A percentile compares a stretch with the other conserved stretches of the same genome.
phyloP scores from a whole-genome alignment of 2,329 filamentous ascomycete genomes.

The Parafenestella ontariensis region DNA sequence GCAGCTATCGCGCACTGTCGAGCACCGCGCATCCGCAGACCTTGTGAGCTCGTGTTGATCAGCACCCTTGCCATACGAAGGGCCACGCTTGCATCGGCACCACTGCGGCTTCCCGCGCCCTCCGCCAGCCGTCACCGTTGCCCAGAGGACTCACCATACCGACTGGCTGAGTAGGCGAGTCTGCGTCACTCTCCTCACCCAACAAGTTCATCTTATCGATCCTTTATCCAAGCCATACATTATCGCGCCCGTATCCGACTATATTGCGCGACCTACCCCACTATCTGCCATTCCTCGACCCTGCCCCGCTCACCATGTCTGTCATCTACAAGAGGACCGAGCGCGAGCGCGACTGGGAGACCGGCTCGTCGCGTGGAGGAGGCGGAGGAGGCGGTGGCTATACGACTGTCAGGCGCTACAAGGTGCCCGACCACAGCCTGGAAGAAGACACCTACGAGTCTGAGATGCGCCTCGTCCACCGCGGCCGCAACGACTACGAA shows the following conservation, averaged over 20 bases:
- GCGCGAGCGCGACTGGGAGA: conserved; percentile 55
- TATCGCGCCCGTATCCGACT: conserved; percentile 7
- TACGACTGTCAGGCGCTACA: conserved; percentile 67
- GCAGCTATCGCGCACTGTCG: conserved; percentile 4
- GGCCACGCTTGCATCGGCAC: conserved; percentile 27
- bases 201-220: not conserved
- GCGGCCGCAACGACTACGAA: conserved; percentile 40
- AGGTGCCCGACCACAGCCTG: conserved; percentile 56
- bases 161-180: conserved; percentile 25
- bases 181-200: conserved; percentile 8
- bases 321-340: conserved; percentile 53
- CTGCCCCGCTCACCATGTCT: conserved; percentile 48
- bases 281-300: conserved; percentile 3
- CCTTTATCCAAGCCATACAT: not conserved
- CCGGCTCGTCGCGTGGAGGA: conserved; percentile 30
- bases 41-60: conserved; percentile 19
- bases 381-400: conserved; percentile 47
- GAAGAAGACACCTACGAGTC: conserved; percentile 54
- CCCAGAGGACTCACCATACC: conserved; percentile 10
- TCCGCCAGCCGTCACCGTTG: conserved; percentile 18
- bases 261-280: conserved; percentile 1
- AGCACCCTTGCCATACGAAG: conserved; percentile 22
- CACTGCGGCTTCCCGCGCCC: conserved; percentile 24
- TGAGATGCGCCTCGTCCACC: conserved; percentile 58
- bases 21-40: conserved; percentile 10